These are phyloP conservation scores for Candida schatavii DNA, from an alignment of 805 yeast species.

Conservation along the genomic window DNA sequence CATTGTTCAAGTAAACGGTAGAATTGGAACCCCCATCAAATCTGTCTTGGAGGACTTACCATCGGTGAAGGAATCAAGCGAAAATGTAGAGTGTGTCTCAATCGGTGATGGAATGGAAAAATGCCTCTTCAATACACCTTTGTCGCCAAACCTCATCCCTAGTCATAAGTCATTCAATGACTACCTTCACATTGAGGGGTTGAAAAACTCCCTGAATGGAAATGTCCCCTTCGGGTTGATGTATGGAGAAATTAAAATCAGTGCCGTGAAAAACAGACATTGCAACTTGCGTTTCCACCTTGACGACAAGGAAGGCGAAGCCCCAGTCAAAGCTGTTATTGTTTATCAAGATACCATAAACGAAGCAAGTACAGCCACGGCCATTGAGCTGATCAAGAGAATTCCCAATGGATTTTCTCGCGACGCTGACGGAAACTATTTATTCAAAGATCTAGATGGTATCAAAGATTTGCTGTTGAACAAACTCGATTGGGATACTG, in stretches of 20 bases:
- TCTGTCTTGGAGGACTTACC: constrained; percentile 61
- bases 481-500: constrained; percentile 58
- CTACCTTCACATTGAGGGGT: constrained; percentile 49
- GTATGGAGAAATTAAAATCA: constrained; percentile 58
- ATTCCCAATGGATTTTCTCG: constrained; percentile 47
- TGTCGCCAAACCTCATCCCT: constrained; percentile 40
- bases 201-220: constrained; percentile 43
- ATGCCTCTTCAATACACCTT: constrained; percentile 51
- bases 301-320: constrained; percentile 23
- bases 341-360: constrained; percentile 39
- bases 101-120: constrained; percentile 46
- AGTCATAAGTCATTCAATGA: constrained; percentile 35
- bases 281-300: constrained; percentile 63
- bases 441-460: constrained; percentile 57
- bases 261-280: constrained; percentile 58
- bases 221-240: constrained; percentile 61
- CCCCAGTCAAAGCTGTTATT: constrained; percentile 66
- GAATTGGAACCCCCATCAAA: constrained; percentile 44
- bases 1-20: constrained; percentile 47
- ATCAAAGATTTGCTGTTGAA: constrained; percentile 63
- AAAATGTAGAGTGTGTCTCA: constrained; percentile 30
- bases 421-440: constrained; percentile 40
- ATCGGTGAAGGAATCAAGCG: constrained; percentile 43
- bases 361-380: constrained; percentile 7
- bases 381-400: constrained; percentile 9